Conservation (phyloP, 305 asterid genomes). For the Solanum aculeatissimum region DNA sequence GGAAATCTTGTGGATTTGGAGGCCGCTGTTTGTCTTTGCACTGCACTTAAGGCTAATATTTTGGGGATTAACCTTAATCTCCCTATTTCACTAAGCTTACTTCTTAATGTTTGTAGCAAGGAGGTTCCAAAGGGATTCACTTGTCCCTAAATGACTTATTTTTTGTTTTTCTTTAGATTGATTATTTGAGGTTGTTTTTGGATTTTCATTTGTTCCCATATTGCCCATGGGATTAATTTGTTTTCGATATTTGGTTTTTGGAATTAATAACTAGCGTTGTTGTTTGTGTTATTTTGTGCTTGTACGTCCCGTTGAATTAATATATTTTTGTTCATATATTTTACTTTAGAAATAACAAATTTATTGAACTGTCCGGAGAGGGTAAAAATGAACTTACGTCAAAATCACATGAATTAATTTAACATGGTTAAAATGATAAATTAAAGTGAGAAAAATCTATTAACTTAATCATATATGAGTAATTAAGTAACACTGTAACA, state of each 20-base stretch:
- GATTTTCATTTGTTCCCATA: neutral
- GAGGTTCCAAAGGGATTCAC: slow-evolving; percentile 4
- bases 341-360: neutral
- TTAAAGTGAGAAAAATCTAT: neutral
- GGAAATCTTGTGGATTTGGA: slow-evolving; percentile 14
- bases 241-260: neutral
- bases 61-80: slow-evolving; percentile 12
- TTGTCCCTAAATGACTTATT: neutral
- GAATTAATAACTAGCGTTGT: neutral
- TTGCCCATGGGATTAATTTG: neutral
- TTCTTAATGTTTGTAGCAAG: slow-evolving; percentile 14
- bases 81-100: slow-evolving; percentile 9
- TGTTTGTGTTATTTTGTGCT: neutral
- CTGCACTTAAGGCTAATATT: slow-evolving; percentile 17
- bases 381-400: neutral
- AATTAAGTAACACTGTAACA: neutral
- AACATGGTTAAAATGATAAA: neutral
- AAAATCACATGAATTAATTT: neutral
- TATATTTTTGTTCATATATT: neutral
- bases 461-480: neutral
- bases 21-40: slow-evolving; percentile 24
- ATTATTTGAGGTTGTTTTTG: neutral
- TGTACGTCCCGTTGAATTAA: neutral
- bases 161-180: neutral
- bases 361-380: neutral